Percentiles rank a stretch among this genome's conserved stretches.
Evolutionary conservation across 1,284 basidiomycete species (phyloP).

Genomic region (Phenoliferia sp.): DNA sequence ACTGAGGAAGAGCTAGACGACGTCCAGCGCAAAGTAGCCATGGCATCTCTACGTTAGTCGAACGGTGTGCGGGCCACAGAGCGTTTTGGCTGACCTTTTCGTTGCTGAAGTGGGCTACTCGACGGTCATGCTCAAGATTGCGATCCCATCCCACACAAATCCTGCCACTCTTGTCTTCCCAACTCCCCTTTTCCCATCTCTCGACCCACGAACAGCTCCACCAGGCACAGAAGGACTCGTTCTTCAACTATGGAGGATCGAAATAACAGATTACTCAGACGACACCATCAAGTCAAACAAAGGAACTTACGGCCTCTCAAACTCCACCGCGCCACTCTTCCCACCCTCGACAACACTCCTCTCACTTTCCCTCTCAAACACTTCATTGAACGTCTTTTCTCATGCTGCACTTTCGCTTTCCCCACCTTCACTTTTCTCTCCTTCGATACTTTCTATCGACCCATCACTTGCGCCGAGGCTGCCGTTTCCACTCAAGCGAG

Average conservation of each 20-base stretch:
- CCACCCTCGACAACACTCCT: conserved; percentile 48
- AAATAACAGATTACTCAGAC: conserved; percentile 21
- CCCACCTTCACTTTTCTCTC: conserved; percentile 68
- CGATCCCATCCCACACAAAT: conserved; percentile 21
- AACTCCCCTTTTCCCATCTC: conserved; percentile 25
- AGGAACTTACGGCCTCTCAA: conserved; percentile 29
- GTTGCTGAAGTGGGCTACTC: conserved; percentile 28
- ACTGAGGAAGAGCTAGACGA: conserved; percentile 13
- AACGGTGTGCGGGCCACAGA: neutral
- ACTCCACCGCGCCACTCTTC: conserved; percentile 26
- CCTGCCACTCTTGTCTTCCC: conserved; percentile 25
- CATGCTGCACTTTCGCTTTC: conserved; percentile 73
- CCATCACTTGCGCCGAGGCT: conserved; percentile 65
- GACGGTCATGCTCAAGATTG: conserved; percentile 26
- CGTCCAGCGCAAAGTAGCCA: conserved; percentile 16
- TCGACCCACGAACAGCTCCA: conserved; percentile 31
- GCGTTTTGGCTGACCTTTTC: neutral
- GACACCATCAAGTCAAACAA: conserved; percentile 27
- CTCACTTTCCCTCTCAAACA: conserved; percentile 63
- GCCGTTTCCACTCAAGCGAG: conserved; percentile 74
- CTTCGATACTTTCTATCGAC: conserved; percentile 76
- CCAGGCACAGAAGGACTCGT: conserved; percentile 16
- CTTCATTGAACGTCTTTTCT: conserved; percentile 65
- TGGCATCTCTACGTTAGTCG: conserved; percentile 22
- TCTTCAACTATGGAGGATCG: conserved; percentile 29